Evolutionary conservation across 2,329 filamentous ascomycete genomes (phyloP).

Genomic region (Aspergillus viridinutans): DNA sequence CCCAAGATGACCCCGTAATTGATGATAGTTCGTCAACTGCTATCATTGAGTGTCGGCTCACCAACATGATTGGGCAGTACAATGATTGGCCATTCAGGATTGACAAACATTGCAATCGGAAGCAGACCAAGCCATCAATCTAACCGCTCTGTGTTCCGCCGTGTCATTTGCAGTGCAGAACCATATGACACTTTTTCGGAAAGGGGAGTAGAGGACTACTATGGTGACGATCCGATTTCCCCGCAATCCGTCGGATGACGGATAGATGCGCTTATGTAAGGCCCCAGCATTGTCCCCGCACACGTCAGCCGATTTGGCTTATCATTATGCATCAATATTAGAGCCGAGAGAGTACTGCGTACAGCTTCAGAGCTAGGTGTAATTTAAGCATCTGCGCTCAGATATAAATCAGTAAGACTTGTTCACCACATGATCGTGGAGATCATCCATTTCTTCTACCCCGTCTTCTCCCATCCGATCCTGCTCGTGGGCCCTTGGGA

Average conservation of each 20-base stretch:
- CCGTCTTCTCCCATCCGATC: not conserved
- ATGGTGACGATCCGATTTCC: constrained; percentile 17
- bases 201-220: not conserved
- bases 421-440: not conserved
- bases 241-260: constrained; percentile 16
- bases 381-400: not conserved
- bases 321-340: not conserved
- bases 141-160: not conserved
- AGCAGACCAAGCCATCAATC: not conserved
- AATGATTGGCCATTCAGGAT: not conserved
- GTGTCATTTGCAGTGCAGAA: constrained; percentile 10
- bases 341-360: too few species aligned
- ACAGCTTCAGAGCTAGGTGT: too few species aligned
- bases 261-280: not conserved
- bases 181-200: constrained; percentile 6
- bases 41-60: not conserved
- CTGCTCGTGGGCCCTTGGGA: constrained; percentile 25
- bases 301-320: not conserved
- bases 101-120: not conserved
- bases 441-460: not conserved
- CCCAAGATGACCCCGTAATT: not conserved
- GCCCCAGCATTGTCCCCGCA: not conserved
- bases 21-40: not conserved
- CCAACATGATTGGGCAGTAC: not conserved
- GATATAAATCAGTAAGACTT: not conserved